Evolutionary conservation across 2,329 filamentous ascomycete species (phyloP), one percentile per base, ranked within the genome.

Genomic region (Trichoderma citrinoviride): DNA sequence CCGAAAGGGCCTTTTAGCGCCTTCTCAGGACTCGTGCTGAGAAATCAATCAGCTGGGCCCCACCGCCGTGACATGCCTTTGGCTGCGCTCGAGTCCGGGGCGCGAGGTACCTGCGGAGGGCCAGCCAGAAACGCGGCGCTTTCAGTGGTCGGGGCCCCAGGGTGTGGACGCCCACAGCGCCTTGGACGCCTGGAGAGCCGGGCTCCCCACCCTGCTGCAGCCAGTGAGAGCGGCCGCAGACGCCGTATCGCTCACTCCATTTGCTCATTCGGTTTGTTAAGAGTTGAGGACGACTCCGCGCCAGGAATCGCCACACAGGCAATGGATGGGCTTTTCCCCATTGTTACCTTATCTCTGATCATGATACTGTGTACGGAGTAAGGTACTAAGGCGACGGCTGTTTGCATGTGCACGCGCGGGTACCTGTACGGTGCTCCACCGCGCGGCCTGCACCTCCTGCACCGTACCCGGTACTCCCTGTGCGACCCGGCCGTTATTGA

Each of bases 31-130:
- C n/a, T 43, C 61, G 61, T 64, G 61, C 52, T 64, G 61, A 64
- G 61, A 64, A 64, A 64, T 64, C 61, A 64, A 64, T 64, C 52
- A 64, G 61, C 61, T 57, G 61, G 53, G 41, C 49, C 60, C 60
- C 60, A 62, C 60, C 12, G 44, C 19, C 23, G 56, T 49, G 43
- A 60, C 44, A 49, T 47, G 7, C 55, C n/a, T 47, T 44, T 47
- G 25, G 41, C 25, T 44, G 41, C 40, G 41, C 25, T 15, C 27
- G 7, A n/a, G 43, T 7, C 43, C 41, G 50, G 50, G 50, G 50
- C n/a, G 33, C n/a, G 7, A 46, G 7, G 55, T 58, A 58, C 55
- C 41, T 7, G 33, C 41, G 41, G 40, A 46, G 33, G 33, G 33
- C 33, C 47, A 50, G 46, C 21, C 23, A 50, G 47, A 29, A 29